These are phyloP conservation scores for Ustilago tritici DNA, from an alignment of 1,284 basidiomycete genomes.

Conservation along the genomic window DNA sequence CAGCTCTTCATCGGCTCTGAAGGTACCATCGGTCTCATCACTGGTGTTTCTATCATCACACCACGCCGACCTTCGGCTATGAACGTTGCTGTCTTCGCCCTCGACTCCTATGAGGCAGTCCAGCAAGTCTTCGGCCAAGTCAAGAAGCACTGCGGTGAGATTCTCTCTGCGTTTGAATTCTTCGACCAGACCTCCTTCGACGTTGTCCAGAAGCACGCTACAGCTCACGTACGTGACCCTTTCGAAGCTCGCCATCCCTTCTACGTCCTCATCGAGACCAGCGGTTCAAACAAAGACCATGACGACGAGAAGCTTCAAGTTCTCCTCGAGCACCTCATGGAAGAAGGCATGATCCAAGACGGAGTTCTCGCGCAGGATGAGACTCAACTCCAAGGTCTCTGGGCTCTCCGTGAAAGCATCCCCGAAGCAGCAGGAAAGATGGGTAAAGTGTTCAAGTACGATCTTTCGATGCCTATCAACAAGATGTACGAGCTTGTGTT, in stretches of 20 bases:
- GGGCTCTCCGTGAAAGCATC: conserved; percentile 93
- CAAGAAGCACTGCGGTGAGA: conserved; percentile 85
- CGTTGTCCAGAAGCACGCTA: conserved; percentile 76
- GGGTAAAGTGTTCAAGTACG: conserved; percentile 97
- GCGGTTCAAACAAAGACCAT: conserved; percentile 91
- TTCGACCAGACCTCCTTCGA: conserved; percentile 91
- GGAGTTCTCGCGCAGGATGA: conserved; percentile 94
- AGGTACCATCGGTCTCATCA: conserved; percentile 94
- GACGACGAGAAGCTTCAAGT: conserved; percentile 94
- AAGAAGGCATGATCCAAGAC: conserved; percentile 83
- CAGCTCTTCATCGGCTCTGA: conserved; percentile 98
- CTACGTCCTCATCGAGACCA: conserved; percentile 93
- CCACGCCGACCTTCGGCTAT: conserved; percentile 79
- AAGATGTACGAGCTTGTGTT: conserved; percentile 92
- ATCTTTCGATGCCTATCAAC: conserved; percentile 88
- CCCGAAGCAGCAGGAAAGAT: conserved; percentile 94
- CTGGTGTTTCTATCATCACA: conserved; percentile 94
- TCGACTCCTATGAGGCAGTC: conserved; percentile 74
- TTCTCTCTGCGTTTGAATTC: conserved; percentile 97
- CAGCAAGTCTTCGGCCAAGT: conserved; percentile 74
- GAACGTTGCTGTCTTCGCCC: conserved; percentile 74
- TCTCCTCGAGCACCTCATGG: conserved; percentile 84
- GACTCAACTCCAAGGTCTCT: conserved; percentile 87
- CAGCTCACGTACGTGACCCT: conserved; percentile 71
- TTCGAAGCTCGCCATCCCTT: conserved; percentile 65